phyloP scores from a whole-genome alignment of 192 early-diverging fungal genomes.

The Podila epigama region DNA sequence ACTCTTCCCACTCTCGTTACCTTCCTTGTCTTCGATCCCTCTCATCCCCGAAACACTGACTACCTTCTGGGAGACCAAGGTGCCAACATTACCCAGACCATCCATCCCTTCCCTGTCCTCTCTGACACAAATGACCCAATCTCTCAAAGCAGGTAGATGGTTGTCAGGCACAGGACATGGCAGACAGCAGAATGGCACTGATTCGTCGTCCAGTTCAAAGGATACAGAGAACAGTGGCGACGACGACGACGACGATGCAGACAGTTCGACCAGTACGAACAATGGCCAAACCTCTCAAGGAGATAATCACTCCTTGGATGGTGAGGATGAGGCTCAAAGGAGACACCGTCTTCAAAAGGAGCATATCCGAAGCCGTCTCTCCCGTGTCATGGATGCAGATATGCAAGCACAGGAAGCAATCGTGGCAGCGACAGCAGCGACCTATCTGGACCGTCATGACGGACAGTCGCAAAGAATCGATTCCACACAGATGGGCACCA shows the following conservation, averaged over 20 bases:
- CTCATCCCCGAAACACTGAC: constrained; percentile 33
- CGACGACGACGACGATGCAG: not conserved
- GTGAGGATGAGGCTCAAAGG: not conserved
- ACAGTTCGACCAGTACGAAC: no score
- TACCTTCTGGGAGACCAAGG: constrained; percentile 38
- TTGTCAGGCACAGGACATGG: constrained; percentile 6
- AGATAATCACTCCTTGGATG: not conserved
- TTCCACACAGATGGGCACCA: not conserved
- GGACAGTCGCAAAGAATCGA: not conserved
- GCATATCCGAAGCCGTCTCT: not conserved
- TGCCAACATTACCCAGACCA: constrained; percentile 30
- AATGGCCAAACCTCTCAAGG: no score
- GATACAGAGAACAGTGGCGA: no score
- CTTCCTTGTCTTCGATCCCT: constrained; percentile 25
- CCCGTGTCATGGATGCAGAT: constrained; percentile 12
- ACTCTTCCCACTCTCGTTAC: constrained; percentile 31
- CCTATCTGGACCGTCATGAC: constrained; percentile 20
- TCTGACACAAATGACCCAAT: constrained; percentile 37
- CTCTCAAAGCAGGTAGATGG: constrained; percentile 40
- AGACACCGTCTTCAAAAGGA: not conserved
- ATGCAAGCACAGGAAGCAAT: constrained; percentile 24
- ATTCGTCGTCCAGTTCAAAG: not conserved
- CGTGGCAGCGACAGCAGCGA: constrained; percentile 14
- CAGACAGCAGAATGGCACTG: not conserved
- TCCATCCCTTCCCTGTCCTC: constrained; percentile 32